Evolutionary conservation across 345 rosid genomes (phyloP).

Genomic region (Kandelia obovata): DNA sequence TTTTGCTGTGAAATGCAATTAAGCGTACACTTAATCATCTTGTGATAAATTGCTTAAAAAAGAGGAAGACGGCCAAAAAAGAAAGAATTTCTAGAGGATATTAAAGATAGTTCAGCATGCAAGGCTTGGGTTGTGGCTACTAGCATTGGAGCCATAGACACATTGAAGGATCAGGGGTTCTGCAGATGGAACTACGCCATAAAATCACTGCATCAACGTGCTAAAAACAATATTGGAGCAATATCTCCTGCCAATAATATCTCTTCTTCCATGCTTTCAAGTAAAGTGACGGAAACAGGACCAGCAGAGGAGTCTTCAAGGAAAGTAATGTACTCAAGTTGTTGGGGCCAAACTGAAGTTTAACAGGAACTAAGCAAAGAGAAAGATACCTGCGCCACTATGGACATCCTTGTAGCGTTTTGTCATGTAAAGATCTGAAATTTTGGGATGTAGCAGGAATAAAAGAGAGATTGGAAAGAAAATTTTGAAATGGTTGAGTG

Average conservation of each 20-base stretch:
- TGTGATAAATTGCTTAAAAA: background rate
- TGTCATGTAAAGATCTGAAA: too few relatives aligned
- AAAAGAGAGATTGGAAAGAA: too few relatives aligned
- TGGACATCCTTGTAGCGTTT: too few relatives aligned
- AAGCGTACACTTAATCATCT: too few relatives aligned
- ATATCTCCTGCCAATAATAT: slow-evolving; percentile 41
- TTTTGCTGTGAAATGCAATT: too few relatives aligned
- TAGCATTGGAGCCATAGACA: slow-evolving; percentile 55
- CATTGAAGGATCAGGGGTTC: slow-evolving; percentile 55
- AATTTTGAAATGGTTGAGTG: too few relatives aligned
- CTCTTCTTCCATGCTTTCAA: slow-evolving; percentile 27
- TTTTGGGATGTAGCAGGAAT: too few relatives aligned
- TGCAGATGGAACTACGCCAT: slow-evolving; percentile 53
- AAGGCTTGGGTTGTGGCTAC: slow-evolving; percentile 50
- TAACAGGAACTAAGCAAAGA: too few relatives aligned
- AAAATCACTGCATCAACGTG: slow-evolving; percentile 42
- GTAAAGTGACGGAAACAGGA: slow-evolving; percentile 8
- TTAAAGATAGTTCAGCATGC: slow-evolving; percentile 25
- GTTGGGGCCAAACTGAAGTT: slow-evolving; percentile 41
- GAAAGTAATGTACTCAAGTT: slow-evolving; percentile 49
- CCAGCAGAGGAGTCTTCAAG: slow-evolving; percentile 44
- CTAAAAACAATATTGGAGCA: slow-evolving; percentile 36
- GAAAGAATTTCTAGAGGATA: background rate
- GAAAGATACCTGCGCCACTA: too few relatives aligned
- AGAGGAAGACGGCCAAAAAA: too few relatives aligned